Evolutionary conservation across 2,329 filamentous ascomycete species (phyloP), one percentile per base, ranked within the genome.

Genomic region (Aspergillus glaucus): DNA sequence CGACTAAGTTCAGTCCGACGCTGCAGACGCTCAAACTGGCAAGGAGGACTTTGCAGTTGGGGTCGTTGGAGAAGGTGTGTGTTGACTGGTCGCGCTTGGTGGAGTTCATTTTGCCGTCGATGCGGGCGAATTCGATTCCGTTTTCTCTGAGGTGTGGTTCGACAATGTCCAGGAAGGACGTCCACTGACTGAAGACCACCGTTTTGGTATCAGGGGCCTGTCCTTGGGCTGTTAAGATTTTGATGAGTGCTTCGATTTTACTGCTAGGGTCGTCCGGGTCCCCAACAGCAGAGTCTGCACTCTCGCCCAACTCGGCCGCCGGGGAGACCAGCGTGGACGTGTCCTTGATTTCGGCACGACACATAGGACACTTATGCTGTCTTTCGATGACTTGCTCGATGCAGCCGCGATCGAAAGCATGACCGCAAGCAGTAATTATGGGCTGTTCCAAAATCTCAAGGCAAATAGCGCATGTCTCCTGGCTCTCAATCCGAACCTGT

Each of bases 361-460:
- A 95, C 78, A 95, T 84, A 0, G 90, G 91, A 52, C 91, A 95
- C 65, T 86, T 89, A 47, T 85, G 79, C 62, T 93, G 88, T 1
- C 80, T 76, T 48, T 86, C 79, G 50, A 95, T 85, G 44, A 87
- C 85, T 54, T 81, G 80, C 46, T 81, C 75, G 53, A 95, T 89
- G 64, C 91, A 95, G 4, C 73, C 70, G 19, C 74, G 75, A 56
- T 89, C 90, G 66, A 90, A 95, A 1, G 83, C 75, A 64, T 95
- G 90, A 22, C 87, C 88, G 69, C 90, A 95, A 43, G 84, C 80
- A 1, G 89, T 95, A 59, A 95, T 94, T 46, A 93, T 81, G 0
- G 90, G 88, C 3, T 80, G 73, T 22, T 81, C 80, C 2, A 92
- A 75, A 0, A 75, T 72, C 26, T 94, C 88, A 28, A 91, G 79